Conservation (phyloP, 129 eudicot species). For the Lonicera japonica region DNA sequence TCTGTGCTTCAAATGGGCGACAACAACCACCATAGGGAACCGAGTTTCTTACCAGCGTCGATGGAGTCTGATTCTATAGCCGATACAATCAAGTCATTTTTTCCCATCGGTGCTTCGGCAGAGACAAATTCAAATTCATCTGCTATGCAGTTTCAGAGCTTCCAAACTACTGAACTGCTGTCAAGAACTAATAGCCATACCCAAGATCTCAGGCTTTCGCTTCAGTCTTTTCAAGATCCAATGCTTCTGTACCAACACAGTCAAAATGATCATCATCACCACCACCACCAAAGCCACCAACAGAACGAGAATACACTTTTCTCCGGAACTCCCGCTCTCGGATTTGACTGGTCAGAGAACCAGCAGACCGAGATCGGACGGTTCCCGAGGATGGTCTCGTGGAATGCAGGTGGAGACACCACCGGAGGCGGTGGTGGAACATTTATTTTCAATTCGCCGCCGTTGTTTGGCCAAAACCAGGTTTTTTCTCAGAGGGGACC, state of each 20-base stretch:
- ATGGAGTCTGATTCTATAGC: constrained; percentile 79
- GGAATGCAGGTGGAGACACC: constrained; percentile 43
- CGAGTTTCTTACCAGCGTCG: constrained; percentile 64
- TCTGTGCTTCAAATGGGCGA: not conserved
- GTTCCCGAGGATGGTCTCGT: constrained; percentile 37
- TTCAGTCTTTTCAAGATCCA: constrained; percentile 70
- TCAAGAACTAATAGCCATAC: constrained; percentile 45
- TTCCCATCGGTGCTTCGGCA: constrained; percentile 63
- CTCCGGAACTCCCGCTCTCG: constrained; percentile 19
- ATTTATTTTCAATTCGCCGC: constrained; percentile 52
- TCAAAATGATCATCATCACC: constrained; percentile 14
- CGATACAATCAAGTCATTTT: constrained; percentile 84
- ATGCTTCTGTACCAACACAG: constrained; percentile 37
- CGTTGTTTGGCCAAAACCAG: constrained; percentile 57
- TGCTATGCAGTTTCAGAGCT: constrained; percentile 28
- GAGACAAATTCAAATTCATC: constrained; percentile 23
- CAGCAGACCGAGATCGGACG: constrained; percentile 30
- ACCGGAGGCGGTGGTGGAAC: constrained; percentile 27
- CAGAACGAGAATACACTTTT: constrained; percentile 18
- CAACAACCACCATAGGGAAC: constrained; percentile 1
- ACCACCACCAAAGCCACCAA: constrained; percentile 17
- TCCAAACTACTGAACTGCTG: constrained; percentile 33
- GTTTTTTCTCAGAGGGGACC: constrained; percentile 92
- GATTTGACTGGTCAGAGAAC: constrained; percentile 58
- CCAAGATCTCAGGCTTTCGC: constrained; percentile 68